Evolutionary conservation across 2,329 filamentous ascomycete species (phyloP).

Genomic region (Hymenoscyphus linearis): DNA sequence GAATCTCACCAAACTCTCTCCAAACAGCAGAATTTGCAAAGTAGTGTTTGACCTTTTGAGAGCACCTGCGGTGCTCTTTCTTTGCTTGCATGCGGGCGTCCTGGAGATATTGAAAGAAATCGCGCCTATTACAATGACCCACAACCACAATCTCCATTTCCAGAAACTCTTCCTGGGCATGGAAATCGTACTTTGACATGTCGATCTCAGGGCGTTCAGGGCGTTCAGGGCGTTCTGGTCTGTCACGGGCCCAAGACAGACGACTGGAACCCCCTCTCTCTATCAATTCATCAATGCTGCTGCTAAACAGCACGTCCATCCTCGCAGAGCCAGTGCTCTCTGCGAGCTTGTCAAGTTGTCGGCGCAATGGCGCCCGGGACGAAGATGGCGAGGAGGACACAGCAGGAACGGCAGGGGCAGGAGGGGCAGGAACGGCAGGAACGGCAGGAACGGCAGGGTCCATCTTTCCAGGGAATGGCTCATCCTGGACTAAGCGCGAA

Average conservation of each 20-base stretch:
- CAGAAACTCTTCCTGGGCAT: neutral
- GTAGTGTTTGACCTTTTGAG: neutral
- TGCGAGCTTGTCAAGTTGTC: neutral
- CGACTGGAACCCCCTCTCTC: neutral
- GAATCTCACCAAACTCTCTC: neutral
- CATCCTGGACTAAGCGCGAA: neutral
- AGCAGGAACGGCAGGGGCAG: neutral
- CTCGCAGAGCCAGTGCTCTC: neutral
- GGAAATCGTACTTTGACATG: neutral
- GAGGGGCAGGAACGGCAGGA: neutral
- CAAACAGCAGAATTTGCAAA: neutral
- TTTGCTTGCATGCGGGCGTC: neutral
- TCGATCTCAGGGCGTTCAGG: neutral
- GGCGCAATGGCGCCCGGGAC: neutral
- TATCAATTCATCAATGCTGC: neutral
- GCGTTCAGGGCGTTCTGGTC: neutral
- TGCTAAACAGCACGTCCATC: conserved; percentile 4
- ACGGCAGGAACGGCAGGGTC: neutral
- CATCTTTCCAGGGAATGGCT: neutral
- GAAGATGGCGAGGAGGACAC: neutral
- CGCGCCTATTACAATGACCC: neutral
- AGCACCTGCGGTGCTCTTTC: neutral
- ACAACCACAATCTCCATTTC: neutral
- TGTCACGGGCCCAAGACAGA: conserved; percentile 3
- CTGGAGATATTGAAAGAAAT: neutral